phyloP scores from a whole-genome alignment of 1,139 yeast species.

The Saccharomyces pastorianus region DNA sequence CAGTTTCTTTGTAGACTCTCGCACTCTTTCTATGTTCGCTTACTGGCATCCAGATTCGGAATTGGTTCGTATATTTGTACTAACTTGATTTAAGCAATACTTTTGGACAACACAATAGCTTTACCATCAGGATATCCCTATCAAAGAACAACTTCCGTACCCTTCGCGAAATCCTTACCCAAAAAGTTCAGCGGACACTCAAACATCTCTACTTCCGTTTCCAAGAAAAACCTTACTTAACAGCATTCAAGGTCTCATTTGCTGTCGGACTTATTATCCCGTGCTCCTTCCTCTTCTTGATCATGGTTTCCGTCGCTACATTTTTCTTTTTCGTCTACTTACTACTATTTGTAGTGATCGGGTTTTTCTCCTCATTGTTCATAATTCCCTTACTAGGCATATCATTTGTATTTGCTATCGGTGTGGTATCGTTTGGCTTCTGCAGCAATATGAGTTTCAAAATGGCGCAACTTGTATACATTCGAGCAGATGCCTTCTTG shows the following conservation, averaged over 20 bases:
- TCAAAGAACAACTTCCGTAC: background rate
- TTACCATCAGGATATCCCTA: background rate
- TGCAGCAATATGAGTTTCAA: constrained; percentile 17
- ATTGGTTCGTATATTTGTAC: background rate
- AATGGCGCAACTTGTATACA: constrained; percentile 13
- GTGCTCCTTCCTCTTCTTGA: constrained; percentile 2
- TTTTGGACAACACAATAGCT: background rate
- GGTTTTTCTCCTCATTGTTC: constrained; percentile 12
- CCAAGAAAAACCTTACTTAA: constrained; percentile 8
- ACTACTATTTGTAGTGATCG: constrained; percentile 12
- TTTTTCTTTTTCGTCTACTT: constrained; percentile 14
- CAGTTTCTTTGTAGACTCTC: background rate
- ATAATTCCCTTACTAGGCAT: constrained; percentile 16
- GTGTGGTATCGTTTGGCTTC: constrained; percentile 17
- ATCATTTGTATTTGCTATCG: constrained; percentile 17
- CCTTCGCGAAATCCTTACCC: background rate
- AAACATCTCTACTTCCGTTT: background rate
- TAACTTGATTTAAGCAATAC: background rate
- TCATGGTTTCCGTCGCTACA: constrained; percentile 12
- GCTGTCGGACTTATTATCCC: constrained; percentile 6
- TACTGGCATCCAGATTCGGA: background rate
- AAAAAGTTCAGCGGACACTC: background rate
- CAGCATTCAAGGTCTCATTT: constrained; percentile 5
- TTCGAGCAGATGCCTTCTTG: constrained; percentile 9
- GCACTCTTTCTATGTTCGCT: background rate